Evolutionary conservation across 2,329 filamentous ascomycete species (phyloP), one percentile per base, ranked within the genome.

Genomic region (Trichoderma sp.): DNA sequence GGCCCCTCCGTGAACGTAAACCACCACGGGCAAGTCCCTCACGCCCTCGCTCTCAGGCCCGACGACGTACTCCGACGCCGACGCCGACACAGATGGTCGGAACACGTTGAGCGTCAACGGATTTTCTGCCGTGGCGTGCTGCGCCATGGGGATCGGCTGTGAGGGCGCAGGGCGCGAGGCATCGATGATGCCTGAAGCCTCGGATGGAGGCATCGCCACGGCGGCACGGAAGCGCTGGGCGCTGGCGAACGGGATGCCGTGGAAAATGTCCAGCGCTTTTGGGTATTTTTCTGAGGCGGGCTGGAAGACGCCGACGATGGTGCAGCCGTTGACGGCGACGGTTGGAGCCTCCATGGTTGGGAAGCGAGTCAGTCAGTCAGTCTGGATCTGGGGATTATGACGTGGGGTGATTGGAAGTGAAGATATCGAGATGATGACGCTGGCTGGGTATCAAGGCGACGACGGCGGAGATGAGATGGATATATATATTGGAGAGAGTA

Each of bases 1-100:
- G 6, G 83, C 86, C 3, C 90, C 90, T 58, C 90, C 90, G 76
- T 91, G 89, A 36, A 92, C 80, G 76, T 90, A 91, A 2, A 91
- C 79, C n/a, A 87, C 78, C 15, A 90, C 86, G 1, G 88, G 79
- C 13, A 80, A 61, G 62, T 73, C 76, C 50, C 74, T 13, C n/a
- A 20, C 50, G 23, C 6, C 57, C 1, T 47, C 62, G n/a, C 78
- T 53, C 75, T 68, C 20, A 68, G 64, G 70, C 3, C 68, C 72
- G 13, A 74, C 73, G 6, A 72, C 68, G 43, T 32, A 5, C 30
- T 15, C n/a, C 9, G 62, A 70, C 23, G 66, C 9, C 20, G 71
- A 72, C 26, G 59, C 15, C 7, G 71, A 63, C 15, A 70, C 59
- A 1, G 77, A 75, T 0, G 84, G 82, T 13, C 85, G 82, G 74